Conservation (phyloP, 306 rosid genomes). For the Urtica urens region DNA sequence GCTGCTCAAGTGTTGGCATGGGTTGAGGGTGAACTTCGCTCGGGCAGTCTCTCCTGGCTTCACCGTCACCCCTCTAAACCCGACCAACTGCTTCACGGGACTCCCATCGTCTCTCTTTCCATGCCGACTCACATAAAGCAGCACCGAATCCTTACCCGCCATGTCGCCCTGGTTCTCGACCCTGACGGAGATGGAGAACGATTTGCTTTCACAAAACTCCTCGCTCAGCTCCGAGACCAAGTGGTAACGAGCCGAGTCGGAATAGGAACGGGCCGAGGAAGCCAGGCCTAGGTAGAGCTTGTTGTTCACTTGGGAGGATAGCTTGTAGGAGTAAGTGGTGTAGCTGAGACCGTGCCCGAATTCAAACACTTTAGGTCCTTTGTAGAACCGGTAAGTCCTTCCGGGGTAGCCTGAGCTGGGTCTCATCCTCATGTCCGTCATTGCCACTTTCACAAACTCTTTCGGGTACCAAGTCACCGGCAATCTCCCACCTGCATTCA, state of each 20-base stretch:
- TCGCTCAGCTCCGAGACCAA: slow-evolving; percentile 45
- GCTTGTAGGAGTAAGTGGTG: slow-evolving; percentile 48
- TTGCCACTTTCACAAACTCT: slow-evolving; percentile 52
- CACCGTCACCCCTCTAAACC: slow-evolving; percentile 45
- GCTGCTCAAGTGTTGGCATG: slow-evolving; percentile 68
- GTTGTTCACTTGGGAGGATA: slow-evolving; percentile 32
- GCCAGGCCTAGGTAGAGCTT: slow-evolving; percentile 52
- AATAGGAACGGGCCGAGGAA: slow-evolving; percentile 26
- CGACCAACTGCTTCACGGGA: slow-evolving; percentile 58
- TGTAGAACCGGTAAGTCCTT: slow-evolving; percentile 74
- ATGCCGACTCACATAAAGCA: slow-evolving; percentile 38
- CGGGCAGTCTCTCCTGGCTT: slow-evolving; percentile 46
- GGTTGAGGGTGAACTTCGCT: slow-evolving; percentile 47
- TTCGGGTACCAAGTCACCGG: slow-evolving; percentile 85
- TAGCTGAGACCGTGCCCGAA: slow-evolving; percentile 90
- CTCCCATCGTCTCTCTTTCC: slow-evolving; percentile 31
- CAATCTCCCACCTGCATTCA: slow-evolving; percentile 88
- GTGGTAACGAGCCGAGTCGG: slow-evolving; percentile 38
- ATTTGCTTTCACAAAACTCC: slow-evolving; percentile 40
- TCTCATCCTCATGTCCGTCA: slow-evolving; percentile 99
- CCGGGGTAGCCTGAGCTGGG: slow-evolving; percentile 61
- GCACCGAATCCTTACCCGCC: slow-evolving; percentile 71
- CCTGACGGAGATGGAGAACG: slow-evolving; percentile 30
- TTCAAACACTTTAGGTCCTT: slow-evolving; percentile 55
- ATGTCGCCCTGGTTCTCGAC: slow-evolving; percentile 55